Percentiles rank a stretch among this genome's conserved stretches.
Conservation (phyloP, 2,329 filamentous ascomycete species). For the Scedosporium dehoogii region DNA sequence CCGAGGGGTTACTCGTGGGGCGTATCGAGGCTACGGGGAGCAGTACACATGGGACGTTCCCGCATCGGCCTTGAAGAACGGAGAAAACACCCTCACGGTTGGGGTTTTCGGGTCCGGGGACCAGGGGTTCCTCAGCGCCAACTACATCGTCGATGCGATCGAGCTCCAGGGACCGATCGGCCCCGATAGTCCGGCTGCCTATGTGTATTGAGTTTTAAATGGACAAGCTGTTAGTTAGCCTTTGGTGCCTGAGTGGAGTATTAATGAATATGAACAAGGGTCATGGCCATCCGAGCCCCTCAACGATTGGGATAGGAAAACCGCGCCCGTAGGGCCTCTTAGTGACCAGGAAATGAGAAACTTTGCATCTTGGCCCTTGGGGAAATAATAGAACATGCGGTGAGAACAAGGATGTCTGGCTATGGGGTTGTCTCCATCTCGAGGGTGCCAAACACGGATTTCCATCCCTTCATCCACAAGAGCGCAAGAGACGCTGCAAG, state of each 20-base stretch:
- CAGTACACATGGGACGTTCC: slow-evolving; percentile 54
- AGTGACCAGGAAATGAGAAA: too few relatives aligned
- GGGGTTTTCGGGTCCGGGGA: neutral
- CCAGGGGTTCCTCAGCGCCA: slow-evolving; percentile 42
- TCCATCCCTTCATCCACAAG: too few relatives aligned
- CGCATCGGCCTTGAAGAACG: slow-evolving; percentile 44
- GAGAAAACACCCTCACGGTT: slow-evolving; percentile 42
- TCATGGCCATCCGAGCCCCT: neutral
- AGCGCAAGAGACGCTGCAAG: too few relatives aligned
- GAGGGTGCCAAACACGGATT: too few relatives aligned
- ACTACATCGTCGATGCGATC: slow-evolving; percentile 23
- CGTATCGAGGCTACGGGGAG: slow-evolving; percentile 54
- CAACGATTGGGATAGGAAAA: too few relatives aligned
- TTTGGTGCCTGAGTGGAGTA: too few relatives aligned
- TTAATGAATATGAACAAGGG: neutral
- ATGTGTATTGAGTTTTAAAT: neutral
- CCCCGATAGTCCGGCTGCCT: neutral
- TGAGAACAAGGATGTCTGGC: too few relatives aligned
- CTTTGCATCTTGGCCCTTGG: too few relatives aligned
- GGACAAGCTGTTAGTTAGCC: neutral
- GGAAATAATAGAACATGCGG: too few relatives aligned
- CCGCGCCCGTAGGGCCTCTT: too few relatives aligned
- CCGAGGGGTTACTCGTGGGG: slow-evolving; percentile 54
- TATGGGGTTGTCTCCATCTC: too few relatives aligned
- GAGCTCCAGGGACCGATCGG: slow-evolving; percentile 4